phyloP scores from a whole-genome alignment of 1,139 yeast species.

The Wickerhamomyces sp. region DNA sequence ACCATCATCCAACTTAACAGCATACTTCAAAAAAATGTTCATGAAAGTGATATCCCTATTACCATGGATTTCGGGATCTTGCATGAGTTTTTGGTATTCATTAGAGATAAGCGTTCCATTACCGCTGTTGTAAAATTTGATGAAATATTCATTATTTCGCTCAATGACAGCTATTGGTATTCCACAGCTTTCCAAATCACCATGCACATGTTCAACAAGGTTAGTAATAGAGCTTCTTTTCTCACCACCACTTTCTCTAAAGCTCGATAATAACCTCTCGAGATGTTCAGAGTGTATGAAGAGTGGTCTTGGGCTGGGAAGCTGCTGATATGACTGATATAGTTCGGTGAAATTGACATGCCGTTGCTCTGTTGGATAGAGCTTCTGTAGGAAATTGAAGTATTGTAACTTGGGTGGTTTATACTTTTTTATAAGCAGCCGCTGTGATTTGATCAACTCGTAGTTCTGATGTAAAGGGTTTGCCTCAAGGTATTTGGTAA shows the following conservation, averaged over 20 bases:
- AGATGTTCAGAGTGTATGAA: conserved; percentile 33
- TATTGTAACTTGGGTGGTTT: conserved; percentile 4
- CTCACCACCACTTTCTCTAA: conserved; percentile 20
- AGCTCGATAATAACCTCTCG: conserved; percentile 32
- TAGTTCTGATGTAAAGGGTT: conserved; percentile 3
- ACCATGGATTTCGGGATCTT: not conserved
- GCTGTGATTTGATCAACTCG: not conserved
- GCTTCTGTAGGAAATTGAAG: conserved; percentile 28
- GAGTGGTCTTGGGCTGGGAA: conserved; percentile 34
- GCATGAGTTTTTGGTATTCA: not conserved
- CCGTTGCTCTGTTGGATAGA: conserved; percentile 30
- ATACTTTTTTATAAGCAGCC: conserved; percentile 1
- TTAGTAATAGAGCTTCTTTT: conserved; percentile 7
- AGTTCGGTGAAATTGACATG: conserved; percentile 28
- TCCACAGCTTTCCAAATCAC: conserved; percentile 6
- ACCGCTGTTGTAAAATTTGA: conserved; percentile 8
- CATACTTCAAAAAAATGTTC: conserved; percentile 13
- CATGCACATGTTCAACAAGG: conserved; percentile 1
- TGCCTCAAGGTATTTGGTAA: not conserved
- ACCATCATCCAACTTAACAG: conserved; percentile 5
- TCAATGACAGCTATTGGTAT: conserved; percentile 10
- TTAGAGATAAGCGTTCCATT: conserved; percentile 3
- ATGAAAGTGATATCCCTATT: conserved; percentile 7
- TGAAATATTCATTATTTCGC: conserved; percentile 5
- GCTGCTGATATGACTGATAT: conserved; percentile 30